Evolutionary conservation across 2,329 filamentous ascomycete species (phyloP).

Genomic region (Chaetomium olivaceum): DNA sequence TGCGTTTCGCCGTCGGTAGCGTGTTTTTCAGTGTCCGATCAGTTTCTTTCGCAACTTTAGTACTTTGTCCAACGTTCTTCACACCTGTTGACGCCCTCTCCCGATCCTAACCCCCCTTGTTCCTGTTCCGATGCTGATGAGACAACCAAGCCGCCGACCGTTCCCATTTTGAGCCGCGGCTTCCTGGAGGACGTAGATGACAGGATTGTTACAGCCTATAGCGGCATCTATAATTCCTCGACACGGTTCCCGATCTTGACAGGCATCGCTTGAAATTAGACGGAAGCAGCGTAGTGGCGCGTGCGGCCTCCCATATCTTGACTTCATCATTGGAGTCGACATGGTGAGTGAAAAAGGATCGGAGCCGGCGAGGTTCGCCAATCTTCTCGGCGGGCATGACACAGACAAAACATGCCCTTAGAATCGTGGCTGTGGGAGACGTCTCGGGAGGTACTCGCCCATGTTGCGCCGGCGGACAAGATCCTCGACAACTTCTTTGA

Average conservation of each 20-base stretch:
- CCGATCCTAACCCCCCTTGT: conserved; percentile 22
- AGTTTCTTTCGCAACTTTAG: conserved; percentile 1
- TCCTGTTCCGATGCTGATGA: conserved; percentile 39
- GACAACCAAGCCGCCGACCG: conserved; percentile 32
- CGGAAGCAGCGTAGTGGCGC: conserved; percentile 46
- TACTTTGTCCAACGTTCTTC: not conserved
- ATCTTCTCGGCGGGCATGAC: conserved; percentile 3
- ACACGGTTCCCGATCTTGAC: conserved; percentile 36
- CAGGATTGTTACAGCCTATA: conserved; percentile 47
- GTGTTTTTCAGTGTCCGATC: conserved; percentile 27
- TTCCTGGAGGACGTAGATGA: conserved; percentile 34
- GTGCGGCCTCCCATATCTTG: conserved; percentile 46
- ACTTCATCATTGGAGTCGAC: conserved; percentile 23
- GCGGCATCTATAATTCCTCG: conserved; percentile 45
- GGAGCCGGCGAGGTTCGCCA: not conserved
- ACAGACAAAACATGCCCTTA: conserved; percentile 14
- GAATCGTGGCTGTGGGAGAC: not conserved
- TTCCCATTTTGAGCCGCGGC: conserved; percentile 33
- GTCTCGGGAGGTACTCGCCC: conserved; percentile 9
- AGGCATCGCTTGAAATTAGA: conserved; percentile 43
- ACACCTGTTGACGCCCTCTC: conserved; percentile 1
- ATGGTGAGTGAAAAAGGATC: not conserved
- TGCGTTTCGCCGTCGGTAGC: conserved; percentile 29
- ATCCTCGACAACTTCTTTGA: conserved; percentile 13
- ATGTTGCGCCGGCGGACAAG: conserved; percentile 15